phyloP scores from a whole-genome alignment of 257 asterid genomes.

The Jaltomata sinuosa region DNA sequence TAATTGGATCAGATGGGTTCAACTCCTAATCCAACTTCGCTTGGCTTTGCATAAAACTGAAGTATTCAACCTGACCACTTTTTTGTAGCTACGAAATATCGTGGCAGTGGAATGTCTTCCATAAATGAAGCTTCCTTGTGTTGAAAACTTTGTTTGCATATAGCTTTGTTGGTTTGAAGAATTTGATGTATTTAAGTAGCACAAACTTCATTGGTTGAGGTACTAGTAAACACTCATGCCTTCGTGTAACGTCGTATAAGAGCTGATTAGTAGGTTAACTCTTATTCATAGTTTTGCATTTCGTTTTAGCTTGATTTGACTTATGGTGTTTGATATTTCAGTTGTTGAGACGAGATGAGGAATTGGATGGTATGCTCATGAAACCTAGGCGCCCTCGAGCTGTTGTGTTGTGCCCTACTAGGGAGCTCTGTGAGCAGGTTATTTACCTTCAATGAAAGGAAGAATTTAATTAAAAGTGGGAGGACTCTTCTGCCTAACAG shows the following conservation, averaged over 20 bases:
- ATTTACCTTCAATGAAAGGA: background rate
- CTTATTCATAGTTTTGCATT: background rate
- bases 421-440: constrained; percentile 99
- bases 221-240: background rate
- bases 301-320: background rate
- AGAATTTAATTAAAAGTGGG: background rate
- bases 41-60: background rate
- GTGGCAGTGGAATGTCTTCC: background rate
- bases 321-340: constrained; percentile 17
- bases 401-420: constrained; percentile 90
- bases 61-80: background rate
- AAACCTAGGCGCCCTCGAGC: constrained; percentile 98
- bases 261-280: background rate
- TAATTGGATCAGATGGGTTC: background rate
- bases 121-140: background rate
- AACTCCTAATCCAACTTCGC: background rate
- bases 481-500: background rate
- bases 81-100: background rate
- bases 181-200: background rate
- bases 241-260: background rate
- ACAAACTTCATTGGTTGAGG: background rate
- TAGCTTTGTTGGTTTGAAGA: background rate
- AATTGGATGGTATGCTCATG: constrained; percentile 69
- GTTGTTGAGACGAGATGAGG: constrained; percentile 87
- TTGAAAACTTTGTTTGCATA: background rate